Evolutionary conservation across 441 rosid species (phyloP), one percentile per base, ranked within the genome.

Genomic region (Breynia disticha): DNA sequence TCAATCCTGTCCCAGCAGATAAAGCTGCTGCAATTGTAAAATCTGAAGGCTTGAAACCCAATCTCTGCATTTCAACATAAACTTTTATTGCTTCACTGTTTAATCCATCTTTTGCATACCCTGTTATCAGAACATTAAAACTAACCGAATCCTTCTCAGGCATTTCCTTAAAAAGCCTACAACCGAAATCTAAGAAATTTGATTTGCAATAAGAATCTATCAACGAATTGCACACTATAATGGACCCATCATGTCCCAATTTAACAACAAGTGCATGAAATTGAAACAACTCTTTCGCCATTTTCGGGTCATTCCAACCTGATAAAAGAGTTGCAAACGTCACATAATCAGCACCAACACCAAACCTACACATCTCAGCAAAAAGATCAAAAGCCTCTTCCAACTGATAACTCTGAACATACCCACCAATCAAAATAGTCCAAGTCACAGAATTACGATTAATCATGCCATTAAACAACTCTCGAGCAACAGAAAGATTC

Each of bases 361-460:
- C 76, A 21, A 37, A 59, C 61, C 77, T 65, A 46, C 67, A 66
- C 96, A 87, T 87, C 19, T 67, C 68, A 37, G 62, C 60, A 8
- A 83, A 84, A 62, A 90, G 71, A 67, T 70, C 41, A 44, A 82
- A 83, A 16, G 87, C 90, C 65, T 78, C 83, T n/a, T 46, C 19
- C 49, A 76, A 76, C 20, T 53, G 75, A 64, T 68, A 63, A 48
- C 61, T 59, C 53, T 68, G 71, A 11, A 76, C 61, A 67, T 83
- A 84, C 48, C 83, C 90, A 3, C 87, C 95, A 56, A 87, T 77
- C 74, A 90, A 59, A 58, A 83, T 79, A 19, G 97, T 90, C 95
- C 95, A 87, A 0, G 91, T 68, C 10, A 87, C 91, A n/a, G 65
- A 82, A 21, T 76, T 83, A 63, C 80, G 83, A 28, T 77, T 68